A percentile compares a stretch with the other conserved stretches of the same genome.
These are phyloP conservation scores for Amanita rubescens DNA, from an alignment of 768 basidiomycete species.

Conservation along the genomic window DNA sequence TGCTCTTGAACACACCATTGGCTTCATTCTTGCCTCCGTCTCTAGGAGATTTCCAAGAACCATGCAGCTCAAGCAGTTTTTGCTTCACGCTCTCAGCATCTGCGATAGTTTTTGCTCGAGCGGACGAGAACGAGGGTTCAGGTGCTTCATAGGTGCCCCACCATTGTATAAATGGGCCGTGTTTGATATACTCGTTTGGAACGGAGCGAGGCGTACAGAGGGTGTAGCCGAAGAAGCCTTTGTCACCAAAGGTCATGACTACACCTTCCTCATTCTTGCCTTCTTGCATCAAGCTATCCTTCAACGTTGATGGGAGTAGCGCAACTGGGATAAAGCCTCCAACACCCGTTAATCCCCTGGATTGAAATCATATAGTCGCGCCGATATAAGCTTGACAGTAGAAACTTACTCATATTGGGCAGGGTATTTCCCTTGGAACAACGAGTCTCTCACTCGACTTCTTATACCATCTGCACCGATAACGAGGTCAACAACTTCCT, in stretches of 20 bases:
- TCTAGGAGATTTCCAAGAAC: conserved; percentile 25
- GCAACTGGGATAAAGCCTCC: conserved; percentile 31
- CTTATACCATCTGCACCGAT: conserved; percentile 5
- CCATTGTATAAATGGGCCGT: conserved; percentile 25
- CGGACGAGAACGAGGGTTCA: conserved; percentile 7
- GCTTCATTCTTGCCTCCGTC: conserved; percentile 18
- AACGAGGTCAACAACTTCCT: conserved; percentile 3
- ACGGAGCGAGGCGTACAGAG: conserved; percentile 14
- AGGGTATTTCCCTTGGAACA: conserved; percentile 7
- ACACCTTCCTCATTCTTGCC: conserved; percentile 18
- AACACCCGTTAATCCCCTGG: conserved; percentile 27
- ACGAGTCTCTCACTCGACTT: conserved; percentile 1
- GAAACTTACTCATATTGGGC: conserved; percentile 15
- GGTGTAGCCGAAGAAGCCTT: conserved; percentile 33
- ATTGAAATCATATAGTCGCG: too few relatives aligned
- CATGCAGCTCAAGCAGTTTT: conserved; percentile 25
- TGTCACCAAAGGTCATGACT: conserved; percentile 30
- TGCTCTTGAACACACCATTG: conserved; percentile 16
- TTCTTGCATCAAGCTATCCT: conserved; percentile 15
- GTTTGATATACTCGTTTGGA: neutral
- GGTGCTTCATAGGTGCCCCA: conserved; percentile 33
- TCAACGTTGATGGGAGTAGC: conserved; percentile 19
- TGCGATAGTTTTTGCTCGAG: conserved; percentile 10
- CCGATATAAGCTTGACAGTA: too few relatives aligned
- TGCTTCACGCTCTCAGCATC: conserved; percentile 17